These are phyloP conservation scores for Akebia trifoliata DNA, from an alignment of 164 flowering plant genomes.

Conservation along the genomic window DNA sequence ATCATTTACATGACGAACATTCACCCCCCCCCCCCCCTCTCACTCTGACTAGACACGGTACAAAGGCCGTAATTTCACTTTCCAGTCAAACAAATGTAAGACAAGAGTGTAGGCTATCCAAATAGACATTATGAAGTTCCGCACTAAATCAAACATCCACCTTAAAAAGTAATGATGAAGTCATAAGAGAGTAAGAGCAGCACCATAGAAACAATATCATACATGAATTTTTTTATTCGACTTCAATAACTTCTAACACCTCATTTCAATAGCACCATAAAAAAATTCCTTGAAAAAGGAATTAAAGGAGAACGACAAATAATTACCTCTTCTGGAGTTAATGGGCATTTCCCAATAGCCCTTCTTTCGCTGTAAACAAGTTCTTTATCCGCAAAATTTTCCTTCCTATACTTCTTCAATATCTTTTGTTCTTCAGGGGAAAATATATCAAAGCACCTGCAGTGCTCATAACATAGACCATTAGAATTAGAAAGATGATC, in stretches of 20 bases:
- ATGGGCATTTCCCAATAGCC: slow-evolving; percentile 93
- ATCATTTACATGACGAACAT: too few relatives aligned
- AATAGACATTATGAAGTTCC: too few relatives aligned
- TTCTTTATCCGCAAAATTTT: slow-evolving; percentile 72
- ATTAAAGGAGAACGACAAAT: slow-evolving; percentile 4
- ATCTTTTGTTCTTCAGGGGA: slow-evolving; percentile 58
- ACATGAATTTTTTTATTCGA: background rate
- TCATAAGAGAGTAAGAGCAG: too few relatives aligned
- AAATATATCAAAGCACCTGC: slow-evolving; percentile 93
- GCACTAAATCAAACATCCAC: too few relatives aligned
- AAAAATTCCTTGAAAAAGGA: background rate
- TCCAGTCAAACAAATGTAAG: too few relatives aligned
- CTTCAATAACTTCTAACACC: background rate
- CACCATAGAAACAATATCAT: background rate
- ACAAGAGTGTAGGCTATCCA: too few relatives aligned
- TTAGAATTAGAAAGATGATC: background rate
- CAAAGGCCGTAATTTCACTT: too few relatives aligned
- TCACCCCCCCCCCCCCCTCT: too few relatives aligned
- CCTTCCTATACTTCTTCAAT: slow-evolving; percentile 66
- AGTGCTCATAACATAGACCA: slow-evolving; percentile 12
- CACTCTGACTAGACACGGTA: too few relatives aligned
- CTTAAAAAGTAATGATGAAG: too few relatives aligned
- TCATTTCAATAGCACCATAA: background rate
- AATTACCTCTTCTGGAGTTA: slow-evolving; percentile 98
- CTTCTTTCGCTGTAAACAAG: slow-evolving; percentile 78